Base-by-base conservation (phyloP, 1,139 yeast genomes). In the Suzukiozyma palmioleophila region DNA sequence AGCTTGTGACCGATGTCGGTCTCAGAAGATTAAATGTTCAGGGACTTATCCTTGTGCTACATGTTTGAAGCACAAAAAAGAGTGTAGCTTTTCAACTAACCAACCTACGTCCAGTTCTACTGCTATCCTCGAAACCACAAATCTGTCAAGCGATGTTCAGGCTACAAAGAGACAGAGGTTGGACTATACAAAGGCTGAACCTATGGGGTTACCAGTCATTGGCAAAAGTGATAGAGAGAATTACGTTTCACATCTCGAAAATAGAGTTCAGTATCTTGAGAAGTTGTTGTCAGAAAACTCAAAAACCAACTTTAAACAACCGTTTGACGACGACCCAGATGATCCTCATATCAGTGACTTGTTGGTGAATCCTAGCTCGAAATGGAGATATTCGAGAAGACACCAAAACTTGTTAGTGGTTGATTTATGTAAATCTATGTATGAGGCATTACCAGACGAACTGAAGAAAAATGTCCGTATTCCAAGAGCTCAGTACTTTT, bases 1-100 rank as follows among this genome's bases (percentile, higher is more conserved):
- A 45, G 86, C 86, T 2, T 80, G 86, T 50, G 80, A 74, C 43
- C 62, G 81, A 22, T 80, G 86, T 56, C 64, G 83, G 46, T 60
- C 66, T 26, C 81, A 78, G 43, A 80, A 80, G 55, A 77, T 77
- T 44, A 80, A 80, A 51, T 80, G 86, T 52, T 73, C 79, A 35
- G 85, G 85, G 2, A 62, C 69, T 16, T 56, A 54, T 36, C 85
- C 86, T 2, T 80, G 86, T 47, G 49, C 53, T 8, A 66, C 76
- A 8, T 80, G 86, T 53, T 47, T 55, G 9, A 68, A 66, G 53
- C 73, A 69, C 43, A 62, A 59, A 31, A 61, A 62, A 35, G 69
- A 62, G 21, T 79, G 84, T 50, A 52, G 57, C 10, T 62, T 47
- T 37, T 43, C 51, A 21, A 30, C 48, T 3, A 41, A 40, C 16